Evolutionary conservation across 129 eudicot genomes (phyloP), one percentile per base, ranked within the genome.

Genomic region (Sambucus nigra): DNA sequence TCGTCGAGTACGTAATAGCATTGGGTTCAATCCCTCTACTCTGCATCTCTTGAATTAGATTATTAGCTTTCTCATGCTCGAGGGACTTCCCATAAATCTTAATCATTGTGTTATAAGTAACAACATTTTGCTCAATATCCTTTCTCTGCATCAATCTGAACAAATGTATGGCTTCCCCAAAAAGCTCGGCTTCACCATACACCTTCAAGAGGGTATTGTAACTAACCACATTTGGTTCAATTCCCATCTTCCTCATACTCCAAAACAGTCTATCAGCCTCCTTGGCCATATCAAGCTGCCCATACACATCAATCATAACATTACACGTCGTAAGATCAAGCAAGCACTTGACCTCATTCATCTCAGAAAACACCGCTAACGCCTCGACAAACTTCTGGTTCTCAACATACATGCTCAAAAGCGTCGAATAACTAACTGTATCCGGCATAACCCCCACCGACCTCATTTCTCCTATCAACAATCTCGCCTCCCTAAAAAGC

Each of bases 111-210:
- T 87, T 87, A 42, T 87, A 87, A 4, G 96, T 87, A 57, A 87
- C 82, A 20, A 82, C 85, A n/a, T 82, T 82, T 46, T 87, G 96
- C 39, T 62, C 73, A 10, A 89, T 89, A 51, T 73, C 78, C 77
- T 84, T 89, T 59, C 93, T 79, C 70, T 89, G 98, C 98, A 89
- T 89, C 57, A 89, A 59, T 72, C 95, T 80, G 68, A 89, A 89
- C 53, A 89, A 47, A 76, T 89, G 95, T 59, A 89, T 85, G 25
- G 98, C 98, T 65, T 89, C 98, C 9, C 98, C 98, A 25, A 81
- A 89, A 60, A 89, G 95, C 78, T 85, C 98, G 3, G 95, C 95
- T 57, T 85, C 88, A 52, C 98, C 98, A 29, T 89, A 89, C 16
- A 89, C 98, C 60, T 82, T 73, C 73, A 89, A 74, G 19, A 89